A percentile compares a stretch with the other conserved stretches of the same genome.
Conservation (phyloP, 176 grass and related monocot genomes). For the Bonia amplexicaulis region DNA sequence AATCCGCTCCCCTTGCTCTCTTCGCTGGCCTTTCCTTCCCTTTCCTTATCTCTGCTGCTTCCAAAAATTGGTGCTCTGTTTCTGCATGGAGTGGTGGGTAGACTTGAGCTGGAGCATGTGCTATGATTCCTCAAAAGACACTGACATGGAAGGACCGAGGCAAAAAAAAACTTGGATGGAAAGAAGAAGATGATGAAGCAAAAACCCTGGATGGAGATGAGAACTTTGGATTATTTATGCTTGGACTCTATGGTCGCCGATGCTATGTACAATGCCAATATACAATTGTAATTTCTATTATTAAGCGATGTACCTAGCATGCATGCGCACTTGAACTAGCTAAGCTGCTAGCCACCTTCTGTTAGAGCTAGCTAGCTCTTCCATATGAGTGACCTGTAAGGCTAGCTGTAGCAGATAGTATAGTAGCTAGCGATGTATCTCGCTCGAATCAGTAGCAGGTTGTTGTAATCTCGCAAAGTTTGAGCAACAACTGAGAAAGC, state of each 20-base stretch:
- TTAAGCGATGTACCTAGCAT: background rate
- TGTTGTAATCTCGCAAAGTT: background rate
- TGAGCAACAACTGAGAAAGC: background rate
- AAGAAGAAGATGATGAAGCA: background rate
- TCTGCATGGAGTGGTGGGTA: background rate
- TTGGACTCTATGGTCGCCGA: too few relatives aligned
- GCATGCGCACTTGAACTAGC: background rate
- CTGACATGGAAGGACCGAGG: background rate
- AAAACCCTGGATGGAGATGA: background rate
- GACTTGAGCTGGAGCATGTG: background rate
- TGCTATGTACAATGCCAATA: too few relatives aligned
- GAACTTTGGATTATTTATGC: background rate
- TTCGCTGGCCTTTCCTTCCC: background rate
- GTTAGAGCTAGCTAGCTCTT: background rate
- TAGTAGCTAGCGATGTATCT: background rate
- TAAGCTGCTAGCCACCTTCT: background rate
- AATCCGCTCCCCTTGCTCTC: background rate
- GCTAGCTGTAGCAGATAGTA: background rate
- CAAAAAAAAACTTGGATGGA: background rate
- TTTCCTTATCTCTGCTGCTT: slow-evolving; percentile 2
- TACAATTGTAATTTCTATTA: too few relatives aligned
- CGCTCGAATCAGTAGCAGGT: background rate
- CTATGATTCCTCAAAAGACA: slow-evolving; percentile 5
- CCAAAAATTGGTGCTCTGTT: slow-evolving; percentile 20
- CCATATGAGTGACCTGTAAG: background rate